These are phyloP conservation scores for Podila epicladia DNA, from an alignment of 192 early-diverging fungal species.

Conservation along the genomic window DNA sequence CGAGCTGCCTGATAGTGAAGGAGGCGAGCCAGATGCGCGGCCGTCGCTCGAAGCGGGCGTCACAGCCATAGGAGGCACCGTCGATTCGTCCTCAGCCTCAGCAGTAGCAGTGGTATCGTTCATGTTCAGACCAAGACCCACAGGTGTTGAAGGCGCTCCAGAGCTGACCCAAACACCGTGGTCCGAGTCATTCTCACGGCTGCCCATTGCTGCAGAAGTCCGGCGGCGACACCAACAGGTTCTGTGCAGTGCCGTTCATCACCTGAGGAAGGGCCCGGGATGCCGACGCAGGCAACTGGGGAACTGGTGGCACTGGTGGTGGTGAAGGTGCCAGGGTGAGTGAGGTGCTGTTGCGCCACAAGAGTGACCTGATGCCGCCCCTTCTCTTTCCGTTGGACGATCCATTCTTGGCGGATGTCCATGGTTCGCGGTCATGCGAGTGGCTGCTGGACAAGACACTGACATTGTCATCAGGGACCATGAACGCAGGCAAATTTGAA, in stretches of 20 bases:
- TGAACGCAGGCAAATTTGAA: neutral
- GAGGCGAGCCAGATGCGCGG: neutral
- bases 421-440: conserved; percentile 34
- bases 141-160: neutral
- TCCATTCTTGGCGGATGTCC: conserved; percentile 38
- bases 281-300: conserved; percentile 19
- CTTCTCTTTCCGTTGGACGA: conserved; percentile 34
- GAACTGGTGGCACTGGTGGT: conserved; percentile 30
- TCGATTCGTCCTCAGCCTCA: neutral
- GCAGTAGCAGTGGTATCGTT: neutral
- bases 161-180: conserved; percentile 50
- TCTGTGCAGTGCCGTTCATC: conserved; percentile 33
- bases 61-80: neutral
- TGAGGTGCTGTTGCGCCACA: conserved; percentile 42
- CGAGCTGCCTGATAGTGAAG: conserved; percentile 32
- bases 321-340: conserved; percentile 31
- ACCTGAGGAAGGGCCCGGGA: conserved; percentile 32
- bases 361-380: conserved; percentile 38
- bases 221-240: conserved; percentile 23
- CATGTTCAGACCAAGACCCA: neutral
- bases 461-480: conserved; percentile 28
- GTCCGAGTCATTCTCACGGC: conserved; percentile 43
- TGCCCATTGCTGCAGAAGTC: conserved; percentile 2
- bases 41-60: neutral
- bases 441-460: conserved; percentile 47